Evolutionary conservation across 1,284 basidiomycete genomes (phyloP), one percentile per base, ranked within the genome.

Genomic region (Apiotrichum domesticum): DNA sequence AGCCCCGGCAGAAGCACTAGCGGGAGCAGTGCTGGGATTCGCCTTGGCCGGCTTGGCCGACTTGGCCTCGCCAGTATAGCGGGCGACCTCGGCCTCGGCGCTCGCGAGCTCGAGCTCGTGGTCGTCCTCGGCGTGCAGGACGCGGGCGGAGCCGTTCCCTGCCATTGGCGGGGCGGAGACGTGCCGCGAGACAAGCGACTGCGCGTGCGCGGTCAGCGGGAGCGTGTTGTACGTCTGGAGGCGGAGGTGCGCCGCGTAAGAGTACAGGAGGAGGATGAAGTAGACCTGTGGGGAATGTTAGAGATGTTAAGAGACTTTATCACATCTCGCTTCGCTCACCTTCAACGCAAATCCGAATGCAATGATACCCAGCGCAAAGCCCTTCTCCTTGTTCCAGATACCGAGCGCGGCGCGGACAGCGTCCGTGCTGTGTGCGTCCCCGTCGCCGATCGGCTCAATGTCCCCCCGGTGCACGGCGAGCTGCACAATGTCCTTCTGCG

Each of bases 371-470:
- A 81, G 76, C 0, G 85, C 85, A 1, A 90, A 89, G 2, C 85
- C 86, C 72, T 93, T 91, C 79, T 98, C 95, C 54, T 87, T 81
- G 61, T 86, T 83, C 95, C 95, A 98, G 35, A 98, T 85, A 7
- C 79, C 78, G 75, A 84, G 83, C 1, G 93, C 93, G 15, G 88
- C 33, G 13, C 86, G 4, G 4, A 10, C 7, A 21, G 21, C 37
- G 10, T 76, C 37, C 37, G 37, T 13, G 37, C 13, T 39, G 11
- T 42, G 11, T 14, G 41, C 41, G 21, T 79, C 80, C 45, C 80
- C 78, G 10, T 61, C 64, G 37, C 37, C 66, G 53, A 35, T 77
- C 78, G 39, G 80, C 13, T 58, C 49, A 4, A 76, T 68, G 57
- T 78, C 77, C 2, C 66, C 66, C 40, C 77, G 57, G 5, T 63